These are phyloP conservation scores for Solanum sejunctum DNA, from an alignment of 257 asterid species.

Conservation along the genomic window DNA sequence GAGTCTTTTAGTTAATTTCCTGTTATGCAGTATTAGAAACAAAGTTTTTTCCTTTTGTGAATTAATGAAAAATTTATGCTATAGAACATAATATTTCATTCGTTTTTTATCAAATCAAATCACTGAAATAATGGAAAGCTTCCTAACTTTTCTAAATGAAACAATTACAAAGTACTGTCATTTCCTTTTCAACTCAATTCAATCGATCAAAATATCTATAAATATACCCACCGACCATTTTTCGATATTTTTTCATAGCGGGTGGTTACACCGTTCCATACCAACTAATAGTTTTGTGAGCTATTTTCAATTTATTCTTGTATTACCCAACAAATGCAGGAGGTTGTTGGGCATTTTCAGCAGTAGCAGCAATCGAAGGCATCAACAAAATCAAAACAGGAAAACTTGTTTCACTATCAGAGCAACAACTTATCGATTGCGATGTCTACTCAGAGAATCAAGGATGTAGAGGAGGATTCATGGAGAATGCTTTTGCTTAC, in stretches of 20 bases:
- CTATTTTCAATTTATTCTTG: background rate
- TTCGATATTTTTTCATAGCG: too few relatives aligned
- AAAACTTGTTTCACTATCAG: conserved; percentile 45
- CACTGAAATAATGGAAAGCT: too few relatives aligned
- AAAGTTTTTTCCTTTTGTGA: too few relatives aligned
- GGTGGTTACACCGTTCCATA: background rate
- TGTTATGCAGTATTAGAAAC: background rate
- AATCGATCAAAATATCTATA: too few relatives aligned
- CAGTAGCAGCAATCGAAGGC: conserved; percentile 64
- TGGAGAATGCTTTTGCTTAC: conserved; percentile 39
- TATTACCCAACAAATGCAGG: conserved; percentile 20
- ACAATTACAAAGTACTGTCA: too few relatives aligned
- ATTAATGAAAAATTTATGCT: too few relatives aligned
- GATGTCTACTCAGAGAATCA: conserved; percentile 11
- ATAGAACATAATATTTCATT: too few relatives aligned
- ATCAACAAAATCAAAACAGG: conserved; percentile 51
- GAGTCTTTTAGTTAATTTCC: background rate
- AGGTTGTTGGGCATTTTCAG: conserved; percentile 77
- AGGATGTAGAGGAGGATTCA: conserved; percentile 52
- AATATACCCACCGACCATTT: too few relatives aligned
- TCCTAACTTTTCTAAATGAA: too few relatives aligned
- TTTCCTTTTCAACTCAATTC: too few relatives aligned
- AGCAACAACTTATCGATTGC: conserved; percentile 61
- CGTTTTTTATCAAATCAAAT: too few relatives aligned
- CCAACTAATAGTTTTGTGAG: too few relatives aligned